These are phyloP conservation scores for Plectranthus barbatus DNA, from an alignment of 257 asterid species.

Conservation along the genomic window DNA sequence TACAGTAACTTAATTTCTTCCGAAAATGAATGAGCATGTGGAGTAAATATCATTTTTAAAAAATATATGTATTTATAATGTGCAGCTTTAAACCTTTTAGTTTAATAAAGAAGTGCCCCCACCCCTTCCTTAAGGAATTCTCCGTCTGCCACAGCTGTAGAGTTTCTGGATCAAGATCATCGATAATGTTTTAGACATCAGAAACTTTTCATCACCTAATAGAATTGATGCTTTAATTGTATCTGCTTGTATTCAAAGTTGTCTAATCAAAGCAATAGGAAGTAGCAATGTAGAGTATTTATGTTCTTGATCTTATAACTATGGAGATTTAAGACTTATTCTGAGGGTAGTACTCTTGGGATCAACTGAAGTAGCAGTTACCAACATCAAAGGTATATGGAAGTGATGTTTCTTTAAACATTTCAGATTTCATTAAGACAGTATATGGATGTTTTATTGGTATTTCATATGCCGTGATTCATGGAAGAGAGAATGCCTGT, in stretches of 20 bases:
- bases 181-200: background rate
- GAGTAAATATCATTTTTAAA: too few relatives aligned
- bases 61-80: too few relatives aligned
- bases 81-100: too few relatives aligned
- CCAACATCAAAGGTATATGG: background rate
- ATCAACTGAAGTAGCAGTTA: background rate
- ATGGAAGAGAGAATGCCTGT: conserved; percentile 3
- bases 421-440: background rate
- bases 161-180: background rate
- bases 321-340: conserved; percentile 3
- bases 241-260: conserved; percentile 1
- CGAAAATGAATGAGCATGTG: too few relatives aligned
- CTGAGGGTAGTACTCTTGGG: conserved; percentile 3
- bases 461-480: background rate
- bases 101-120: background rate
- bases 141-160: background rate
- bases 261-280: background rate
- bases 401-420: conserved; percentile 6
- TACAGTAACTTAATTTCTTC: too few relatives aligned
- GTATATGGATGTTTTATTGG: background rate
- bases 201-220: background rate
- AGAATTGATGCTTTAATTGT: background rate
- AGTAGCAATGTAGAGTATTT: background rate
- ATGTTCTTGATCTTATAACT: conserved; percentile 15
- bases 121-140: background rate